Conservation (phyloP, 306 rosid species). For the Fragaria ananassa region DNA sequence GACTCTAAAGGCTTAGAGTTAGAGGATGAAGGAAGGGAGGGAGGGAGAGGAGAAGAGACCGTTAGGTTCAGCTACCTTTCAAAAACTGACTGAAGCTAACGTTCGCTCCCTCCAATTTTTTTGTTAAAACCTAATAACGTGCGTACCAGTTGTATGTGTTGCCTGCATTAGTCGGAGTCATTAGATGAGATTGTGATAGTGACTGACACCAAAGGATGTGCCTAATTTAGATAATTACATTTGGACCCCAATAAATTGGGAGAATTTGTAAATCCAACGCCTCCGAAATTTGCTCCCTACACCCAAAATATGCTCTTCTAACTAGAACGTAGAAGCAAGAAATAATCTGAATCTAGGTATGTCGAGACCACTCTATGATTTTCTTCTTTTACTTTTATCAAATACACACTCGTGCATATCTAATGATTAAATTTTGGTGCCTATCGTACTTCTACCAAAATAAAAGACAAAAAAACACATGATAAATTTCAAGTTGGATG, state of each 20-base stretch:
- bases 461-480: no score
- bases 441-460: not conserved
- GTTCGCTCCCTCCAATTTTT: slow-evolving; percentile 27
- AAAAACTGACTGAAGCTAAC: slow-evolving; percentile 38
- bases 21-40: not conserved
- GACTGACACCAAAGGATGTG: not conserved
- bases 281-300: no score
- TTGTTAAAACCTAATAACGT: not conserved
- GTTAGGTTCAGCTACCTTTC: slow-evolving; percentile 47
- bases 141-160: not conserved
- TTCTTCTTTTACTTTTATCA: not conserved
- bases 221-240: not conserved
- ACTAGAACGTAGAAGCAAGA: not conserved
- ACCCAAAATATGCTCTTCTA: no score
- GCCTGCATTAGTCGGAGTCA: not conserved
- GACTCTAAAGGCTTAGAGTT: not conserved
- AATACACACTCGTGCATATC: not conserved
- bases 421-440: not conserved
- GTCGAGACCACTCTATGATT: not conserved
- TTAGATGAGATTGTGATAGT: not conserved
- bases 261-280: not conserved
- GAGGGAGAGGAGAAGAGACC: slow-evolving; percentile 14
- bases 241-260: not conserved
- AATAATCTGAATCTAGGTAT: no score
- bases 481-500: not conserved